Base-by-base conservation (phyloP, 805 yeast genomes). In the Kluyveromyces nonfermentans region DNA sequence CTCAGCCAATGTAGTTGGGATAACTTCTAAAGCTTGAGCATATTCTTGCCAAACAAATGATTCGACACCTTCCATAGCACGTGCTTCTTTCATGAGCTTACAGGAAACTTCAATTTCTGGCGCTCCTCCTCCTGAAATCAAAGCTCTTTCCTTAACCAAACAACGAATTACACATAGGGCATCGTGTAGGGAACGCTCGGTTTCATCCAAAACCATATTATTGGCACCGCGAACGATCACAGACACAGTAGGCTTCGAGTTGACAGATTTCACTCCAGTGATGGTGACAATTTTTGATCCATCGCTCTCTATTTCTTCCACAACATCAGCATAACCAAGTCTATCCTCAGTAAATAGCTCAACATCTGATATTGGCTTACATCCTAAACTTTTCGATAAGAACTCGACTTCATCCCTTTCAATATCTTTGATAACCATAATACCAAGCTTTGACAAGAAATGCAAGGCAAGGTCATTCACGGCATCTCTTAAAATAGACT, bases 61-160 rank as follows among this genome's bases (percentile, higher is more conserved):
- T 64, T 88, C 95, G 9, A 86, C 85, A 41, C 97, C 97, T 16
- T 85, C 75, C 52, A 83, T 71, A 42, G 76, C 69, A 50, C 79
- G 73, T 25, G 94, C 74, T 63, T 87, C 95, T 53, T 77, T 79
- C 53, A 75, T 69, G 52, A 88, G 68, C 12, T 76, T 75, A 50
- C 90, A 77, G 9, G 96, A 78, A 7, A 86, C 81, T 70, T 89
- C 96, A 51, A 88, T 79, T 67, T 88, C 97, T 37, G 97, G 95
- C 5, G 98, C 97, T 56, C 97, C 98, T 50, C 98, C 99, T 56
- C 99, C 99, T 12, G 97, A 96, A 68, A 93, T 88, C 60, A 84
- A 62, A 28, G 95, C 95, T 59, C 77, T 82, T 62, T 85, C 87
- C 60, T 87, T 86, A 21, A 88, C 95, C 44, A 87, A 71, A 67